These are phyloP conservation scores for Didymella pinodella DNA, from an alignment of 2,329 filamentous ascomycete genomes.

Conservation along the genomic window DNA sequence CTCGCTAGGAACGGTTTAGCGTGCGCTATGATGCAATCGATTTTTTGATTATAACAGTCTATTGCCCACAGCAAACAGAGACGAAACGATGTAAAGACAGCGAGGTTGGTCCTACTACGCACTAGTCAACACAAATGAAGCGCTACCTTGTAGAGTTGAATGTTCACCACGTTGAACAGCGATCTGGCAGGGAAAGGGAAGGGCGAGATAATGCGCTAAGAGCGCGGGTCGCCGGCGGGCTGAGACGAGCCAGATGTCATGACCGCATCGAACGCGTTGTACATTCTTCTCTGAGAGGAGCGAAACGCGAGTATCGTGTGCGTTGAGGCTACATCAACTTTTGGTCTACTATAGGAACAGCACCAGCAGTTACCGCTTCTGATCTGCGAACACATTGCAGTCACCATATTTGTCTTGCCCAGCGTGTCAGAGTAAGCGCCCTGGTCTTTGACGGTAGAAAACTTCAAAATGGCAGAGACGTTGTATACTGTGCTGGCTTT, in stretches of 20 bases:
- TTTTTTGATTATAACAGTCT: neutral
- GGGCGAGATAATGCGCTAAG: neutral
- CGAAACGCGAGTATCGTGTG: neutral
- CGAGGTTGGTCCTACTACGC: neutral
- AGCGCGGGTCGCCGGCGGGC: neutral
- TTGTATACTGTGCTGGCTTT: constrained; percentile 32
- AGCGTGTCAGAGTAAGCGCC: neutral
- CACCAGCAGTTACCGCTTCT: neutral
- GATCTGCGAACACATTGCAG: neutral
- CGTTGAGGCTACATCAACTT: neutral
- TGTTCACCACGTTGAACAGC: neutral
- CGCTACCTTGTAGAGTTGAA: neutral
- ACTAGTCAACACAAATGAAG: no score
- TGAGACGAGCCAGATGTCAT: constrained; percentile 1
- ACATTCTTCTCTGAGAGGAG: neutral
- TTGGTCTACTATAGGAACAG: neutral
- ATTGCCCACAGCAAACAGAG: neutral
- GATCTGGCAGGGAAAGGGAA: neutral
- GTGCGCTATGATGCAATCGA: constrained; percentile 11
- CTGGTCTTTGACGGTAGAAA: neutral
- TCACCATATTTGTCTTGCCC: neutral
- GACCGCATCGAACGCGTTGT: neutral
- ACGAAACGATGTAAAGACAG: neutral
- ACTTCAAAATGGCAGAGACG: constrained; percentile 28
- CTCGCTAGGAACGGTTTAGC: constrained; percentile 11